Evolutionary conservation across 2,329 filamentous ascomycete species (phyloP), one percentile per base, ranked within the genome.

Genomic region (Thelonectria rubi): DNA sequence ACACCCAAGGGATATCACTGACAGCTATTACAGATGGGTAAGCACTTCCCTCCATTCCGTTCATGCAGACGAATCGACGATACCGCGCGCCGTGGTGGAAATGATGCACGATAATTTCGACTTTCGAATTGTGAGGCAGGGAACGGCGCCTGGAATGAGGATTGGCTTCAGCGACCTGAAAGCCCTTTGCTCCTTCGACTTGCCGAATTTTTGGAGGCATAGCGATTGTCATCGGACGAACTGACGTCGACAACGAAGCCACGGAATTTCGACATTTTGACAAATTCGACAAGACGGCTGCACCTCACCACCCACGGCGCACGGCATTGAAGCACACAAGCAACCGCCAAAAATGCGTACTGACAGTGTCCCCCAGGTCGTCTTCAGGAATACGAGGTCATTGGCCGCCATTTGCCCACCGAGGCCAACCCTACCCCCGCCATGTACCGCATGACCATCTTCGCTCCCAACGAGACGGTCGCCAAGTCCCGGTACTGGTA

Each of bases 401-500:
- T 99, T 81, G 95, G 96, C 86, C 94, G 96, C 85, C 94, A 97
- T 85, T 84, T 99, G 91, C 95, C 95, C 84, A 92, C 91, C 79
- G 95, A 99, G 87, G 87, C 91, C 81, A 97, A 97, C 88, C 93
- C 94, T 78, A 93, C 92, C 78, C 95, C 95, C 77, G 94, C 95
- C 87, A 91, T 99, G 83, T 99, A 98, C 91, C 94, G 95, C 84
- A 99, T 99, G 95, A 94, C 94, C 82, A 97, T 99, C 84, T 99
- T 99, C 83, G 95, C 95, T 74, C 92, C 93, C 76, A 99, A 99
- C 86, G 87, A 90, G 77, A 95, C 97, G 74, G 94, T 99, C 78
- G 95, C 96, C 81, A 99, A 99, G 91, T 97, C 94, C 81, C 92
- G 95, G 80, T 99, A 97, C 91, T 99, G 96, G 96, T 99, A 99